phyloP scores from a whole-genome alignment of 2,329 filamentous ascomycete genomes.

The Xylaria sp. region DNA sequence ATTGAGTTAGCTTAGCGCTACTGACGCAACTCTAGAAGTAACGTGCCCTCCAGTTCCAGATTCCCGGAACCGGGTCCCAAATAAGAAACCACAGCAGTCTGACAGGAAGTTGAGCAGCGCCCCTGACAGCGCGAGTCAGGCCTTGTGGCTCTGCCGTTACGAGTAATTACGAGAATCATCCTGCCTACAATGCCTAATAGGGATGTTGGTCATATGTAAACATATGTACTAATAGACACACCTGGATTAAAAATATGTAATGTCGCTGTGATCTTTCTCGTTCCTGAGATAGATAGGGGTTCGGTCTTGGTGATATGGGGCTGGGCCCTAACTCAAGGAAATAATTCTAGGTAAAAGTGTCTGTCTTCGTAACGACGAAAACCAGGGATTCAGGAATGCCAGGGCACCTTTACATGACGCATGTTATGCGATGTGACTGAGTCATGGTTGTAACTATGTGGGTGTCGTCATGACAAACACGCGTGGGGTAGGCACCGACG shows the following conservation, averaged over 20 bases:
- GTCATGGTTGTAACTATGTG: conserved; percentile 19
- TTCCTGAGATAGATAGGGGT: background rate
- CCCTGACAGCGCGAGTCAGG: conserved; percentile 10
- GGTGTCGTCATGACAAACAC: background rate
- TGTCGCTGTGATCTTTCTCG: background rate
- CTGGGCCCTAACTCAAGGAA: too few relatives aligned
- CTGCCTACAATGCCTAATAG: background rate
- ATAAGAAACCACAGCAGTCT: background rate
- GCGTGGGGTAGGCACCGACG: background rate
- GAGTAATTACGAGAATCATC: conserved; percentile 1
- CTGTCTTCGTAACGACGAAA: background rate
- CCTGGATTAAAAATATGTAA: background rate
- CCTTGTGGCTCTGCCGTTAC: background rate
- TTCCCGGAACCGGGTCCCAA: conserved; percentile 19
- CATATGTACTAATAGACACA: background rate
- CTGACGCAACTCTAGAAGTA: conserved; percentile 4
- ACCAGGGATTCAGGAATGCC: background rate
- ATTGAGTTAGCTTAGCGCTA: background rate
- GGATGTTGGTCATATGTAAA: background rate
- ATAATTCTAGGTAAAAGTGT: background rate
- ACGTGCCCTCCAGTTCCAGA: conserved; percentile 23
- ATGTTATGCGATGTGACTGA: conserved; percentile 13
- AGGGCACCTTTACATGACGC: background rate
- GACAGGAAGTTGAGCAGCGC: background rate
- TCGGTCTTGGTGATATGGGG: background rate